phyloP scores from a whole-genome alignment of 129 eudicot genomes.

The Glebionis coronaria region DNA sequence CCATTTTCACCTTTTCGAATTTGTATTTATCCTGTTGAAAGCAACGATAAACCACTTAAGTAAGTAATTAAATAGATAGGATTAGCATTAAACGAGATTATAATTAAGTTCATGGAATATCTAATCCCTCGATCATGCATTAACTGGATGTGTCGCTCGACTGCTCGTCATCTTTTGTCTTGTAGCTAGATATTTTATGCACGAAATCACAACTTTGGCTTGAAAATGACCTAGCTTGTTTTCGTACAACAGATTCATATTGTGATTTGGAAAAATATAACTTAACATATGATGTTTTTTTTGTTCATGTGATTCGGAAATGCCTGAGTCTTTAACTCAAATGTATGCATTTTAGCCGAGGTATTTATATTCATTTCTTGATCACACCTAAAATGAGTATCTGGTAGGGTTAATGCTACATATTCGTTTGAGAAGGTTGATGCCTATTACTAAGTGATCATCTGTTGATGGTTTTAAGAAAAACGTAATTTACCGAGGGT shows the following conservation, averaged over 20 bases:
- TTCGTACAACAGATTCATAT: neutral
- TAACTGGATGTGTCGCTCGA: conserved; percentile 18
- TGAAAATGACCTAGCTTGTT: conserved; percentile 12
- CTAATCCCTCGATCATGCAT: conserved; percentile 36
- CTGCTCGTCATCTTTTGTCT: conserved; percentile 22
- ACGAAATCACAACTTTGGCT: neutral
- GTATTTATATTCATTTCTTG: too few relatives aligned
- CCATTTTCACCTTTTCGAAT: conserved; percentile 15
- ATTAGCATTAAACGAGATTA: conserved; percentile 32
- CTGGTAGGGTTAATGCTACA: too few relatives aligned
- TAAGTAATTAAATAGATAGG: conserved; percentile 24
- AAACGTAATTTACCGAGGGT: neutral
- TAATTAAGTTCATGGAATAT: conserved; percentile 25
- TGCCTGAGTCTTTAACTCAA: too few relatives aligned
- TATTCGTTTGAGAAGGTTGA: too few relatives aligned
- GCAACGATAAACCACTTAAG: conserved; percentile 29
- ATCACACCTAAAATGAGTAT: too few relatives aligned
- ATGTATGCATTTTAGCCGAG: too few relatives aligned
- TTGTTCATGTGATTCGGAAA: too few relatives aligned
- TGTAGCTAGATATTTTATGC: conserved; percentile 7
- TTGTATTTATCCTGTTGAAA: conserved; percentile 21
- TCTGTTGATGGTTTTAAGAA: too few relatives aligned
- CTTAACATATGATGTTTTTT: too few relatives aligned
- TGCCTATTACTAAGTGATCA: too few relatives aligned
- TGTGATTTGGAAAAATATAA: too few relatives aligned